Base-by-base conservation (phyloP, 306 rosid species). In the Chamaecrista fasciculata region DNA sequence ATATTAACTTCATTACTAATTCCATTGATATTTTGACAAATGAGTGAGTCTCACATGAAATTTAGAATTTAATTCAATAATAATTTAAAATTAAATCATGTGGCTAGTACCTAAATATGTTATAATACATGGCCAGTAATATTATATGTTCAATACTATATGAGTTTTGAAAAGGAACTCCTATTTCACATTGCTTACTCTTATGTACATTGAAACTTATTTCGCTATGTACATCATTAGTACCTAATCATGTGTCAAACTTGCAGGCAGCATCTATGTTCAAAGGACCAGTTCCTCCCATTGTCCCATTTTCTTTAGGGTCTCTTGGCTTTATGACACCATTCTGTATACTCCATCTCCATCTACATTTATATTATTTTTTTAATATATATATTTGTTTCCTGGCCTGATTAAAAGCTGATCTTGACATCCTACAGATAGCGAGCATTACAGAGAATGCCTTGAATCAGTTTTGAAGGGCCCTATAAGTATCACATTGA, bases 251-350 rank as follows among this genome's bases (percentile, higher is more conserved):
- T 68, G 61, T 83, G 14, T 69, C 36, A 57, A 67, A 70, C 71
- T 39, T 82, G 84, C 99, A 94, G 99, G 95, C 97, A 47, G 99
- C 97, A 14, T 94, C 99, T 62, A 85, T 85, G 96, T 94, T 94
- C 89, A 94, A 89, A 81, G 97, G 99, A 53, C 95, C 99, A 4
- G 95, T 88, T 78, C 99, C 99, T 81, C 99, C 97, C 4, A 52
- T 94, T 55, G 99, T 91, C 70, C 91, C 99, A 10, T 91, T 94
- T 85, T 94, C 99, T 64, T 83, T 88, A 73, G 99, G 99, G 20
- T 91, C 99, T 65, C 86, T 91, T 67, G 99, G 99, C 64, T 94
- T 94, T 80, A 85, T 94, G 99, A 91, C 97, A 59, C 99, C 91
- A 58, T 94, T 89, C 64, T 78, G 99, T 94, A 94, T 94, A 97